These are phyloP conservation scores for Porcisia deanei DNA, from an alignment of 208 protist species.

Conservation along the genomic window DNA sequence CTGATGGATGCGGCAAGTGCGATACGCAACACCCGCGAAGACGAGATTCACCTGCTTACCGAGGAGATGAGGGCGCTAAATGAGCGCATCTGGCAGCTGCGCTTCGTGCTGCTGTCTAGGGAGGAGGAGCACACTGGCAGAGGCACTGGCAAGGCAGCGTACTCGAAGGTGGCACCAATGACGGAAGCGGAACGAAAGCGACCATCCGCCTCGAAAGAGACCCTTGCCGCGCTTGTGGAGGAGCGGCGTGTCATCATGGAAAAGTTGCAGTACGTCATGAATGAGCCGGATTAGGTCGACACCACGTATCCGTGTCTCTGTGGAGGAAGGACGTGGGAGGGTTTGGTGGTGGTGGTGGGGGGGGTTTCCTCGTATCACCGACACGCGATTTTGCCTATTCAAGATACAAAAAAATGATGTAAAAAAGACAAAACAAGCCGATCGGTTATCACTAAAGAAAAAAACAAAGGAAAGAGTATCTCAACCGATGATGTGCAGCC, in stretches of 20 bases:
- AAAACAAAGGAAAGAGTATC: neutral
- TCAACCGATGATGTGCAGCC: too few relatives aligned
- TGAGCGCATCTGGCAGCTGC: constrained; percentile 81
- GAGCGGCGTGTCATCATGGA: constrained; percentile 53
- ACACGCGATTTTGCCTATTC: neutral
- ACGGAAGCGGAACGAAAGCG: neutral
- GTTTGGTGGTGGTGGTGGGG: too few relatives aligned
- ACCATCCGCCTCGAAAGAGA: constrained; percentile 17
- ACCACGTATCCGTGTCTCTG: neutral
- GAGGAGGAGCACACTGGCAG: neutral
- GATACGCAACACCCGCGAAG: constrained; percentile 61
- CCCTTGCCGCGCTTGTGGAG: constrained; percentile 36
- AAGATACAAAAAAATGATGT: neutral
- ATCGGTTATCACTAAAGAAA: neutral
- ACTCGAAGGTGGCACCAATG: neutral
- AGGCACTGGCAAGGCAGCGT: neutral
- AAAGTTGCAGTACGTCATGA: constrained; percentile 49
- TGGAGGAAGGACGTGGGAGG: too few relatives aligned
- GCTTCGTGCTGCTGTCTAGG: constrained; percentile 34
- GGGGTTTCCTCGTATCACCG: neutral
- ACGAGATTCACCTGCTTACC: constrained; percentile 74
- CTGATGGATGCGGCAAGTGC: constrained; percentile 63
- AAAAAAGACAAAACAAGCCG: neutral
- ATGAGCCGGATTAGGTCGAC: constrained; percentile 7
- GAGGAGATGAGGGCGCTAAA: constrained; percentile 74